A percentile compares a stretch with the other conserved stretches of the same genome.
These are phyloP conservation scores for Sphenostylis stenocarpa DNA, from an alignment of 306 rosid genomes.

Conservation along the genomic window DNA sequence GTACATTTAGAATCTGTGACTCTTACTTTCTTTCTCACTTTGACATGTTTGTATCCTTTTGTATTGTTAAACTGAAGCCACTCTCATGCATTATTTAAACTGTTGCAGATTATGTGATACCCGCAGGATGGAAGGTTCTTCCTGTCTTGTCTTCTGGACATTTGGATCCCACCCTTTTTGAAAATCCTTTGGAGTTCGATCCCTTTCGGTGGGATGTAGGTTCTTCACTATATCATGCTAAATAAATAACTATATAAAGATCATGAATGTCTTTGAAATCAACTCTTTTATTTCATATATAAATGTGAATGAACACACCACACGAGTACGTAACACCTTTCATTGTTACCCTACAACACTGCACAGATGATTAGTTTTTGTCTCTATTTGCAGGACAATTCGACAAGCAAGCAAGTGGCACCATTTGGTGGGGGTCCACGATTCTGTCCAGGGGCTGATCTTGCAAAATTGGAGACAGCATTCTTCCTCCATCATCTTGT, in stretches of 20 bases:
- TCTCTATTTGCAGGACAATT: conserved; percentile 47
- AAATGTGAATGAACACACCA: neutral
- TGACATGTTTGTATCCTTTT: neutral
- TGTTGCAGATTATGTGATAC: conserved; percentile 58
- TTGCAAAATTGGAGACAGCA: conserved; percentile 73
- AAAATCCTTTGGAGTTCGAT: conserved; percentile 61
- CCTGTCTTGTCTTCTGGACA: conserved; percentile 64
- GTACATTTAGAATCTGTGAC: neutral
- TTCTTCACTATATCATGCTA: neutral
- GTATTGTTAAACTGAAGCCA: neutral
- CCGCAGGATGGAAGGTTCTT: conserved; percentile 82
- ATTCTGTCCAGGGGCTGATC: conserved; percentile 82
- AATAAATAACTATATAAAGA: neutral
- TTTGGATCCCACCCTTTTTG: conserved; percentile 59
- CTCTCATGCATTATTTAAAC: neutral
- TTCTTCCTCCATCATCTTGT: conserved; percentile 84
- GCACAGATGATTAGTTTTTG: conserved; percentile 11
- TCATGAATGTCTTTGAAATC: neutral
- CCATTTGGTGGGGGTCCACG: conserved; percentile 84
- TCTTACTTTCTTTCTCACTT: neutral
- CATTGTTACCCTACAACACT: neutral
- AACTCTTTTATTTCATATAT: neutral
- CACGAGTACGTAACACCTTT: neutral
- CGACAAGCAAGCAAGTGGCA: conserved; percentile 55
- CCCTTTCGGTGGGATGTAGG: conserved; percentile 82